Evolutionary conservation across 805 yeast genomes (phyloP).

Genomic region (Kregervanrija fluxuum): DNA sequence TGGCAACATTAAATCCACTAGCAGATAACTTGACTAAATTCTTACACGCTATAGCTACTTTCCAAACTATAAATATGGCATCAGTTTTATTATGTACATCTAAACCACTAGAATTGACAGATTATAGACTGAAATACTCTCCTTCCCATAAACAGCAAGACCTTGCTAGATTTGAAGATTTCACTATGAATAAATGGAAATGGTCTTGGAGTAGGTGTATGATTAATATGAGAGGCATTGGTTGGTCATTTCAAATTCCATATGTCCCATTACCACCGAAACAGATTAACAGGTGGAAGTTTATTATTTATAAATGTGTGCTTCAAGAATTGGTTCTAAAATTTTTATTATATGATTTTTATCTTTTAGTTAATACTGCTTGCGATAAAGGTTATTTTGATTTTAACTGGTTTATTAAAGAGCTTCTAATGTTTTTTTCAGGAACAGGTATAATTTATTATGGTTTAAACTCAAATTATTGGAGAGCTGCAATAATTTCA

Average conservation of each 20-base stretch:
- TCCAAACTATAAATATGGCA: conserved; percentile 1
- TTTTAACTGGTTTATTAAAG: neutral
- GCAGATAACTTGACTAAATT: conserved; percentile 1
- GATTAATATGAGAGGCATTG: conserved; percentile 8
- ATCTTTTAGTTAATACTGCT: neutral
- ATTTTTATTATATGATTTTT: conserved; percentile 6
- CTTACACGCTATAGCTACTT: neutral
- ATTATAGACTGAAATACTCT: conserved; percentile 1
- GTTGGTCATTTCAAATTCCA: conserved; percentile 9
- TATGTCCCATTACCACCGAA: neutral
- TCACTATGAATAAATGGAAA: conserved; percentile 1
- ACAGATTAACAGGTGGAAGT: conserved; percentile 3
- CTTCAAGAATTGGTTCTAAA: conserved; percentile 4
- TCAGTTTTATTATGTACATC: conserved; percentile 1
- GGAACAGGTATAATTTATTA: conserved; percentile 3
- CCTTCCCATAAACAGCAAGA: neutral
- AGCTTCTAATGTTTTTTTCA: neutral
- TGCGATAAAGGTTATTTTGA: neutral
- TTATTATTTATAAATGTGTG: conserved; percentile 6
- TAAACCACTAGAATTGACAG: conserved; percentile 4
- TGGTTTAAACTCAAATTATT: conserved; percentile 6
- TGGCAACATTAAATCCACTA: neutral
- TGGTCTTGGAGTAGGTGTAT: conserved; percentile 9
- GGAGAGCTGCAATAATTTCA: conserved; percentile 2
- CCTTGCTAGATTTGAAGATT: conserved; percentile 1